Evolutionary conservation across 2,329 filamentous ascomycete genomes (phyloP).

Genomic region (Chrysosporium keratinophilum): DNA sequence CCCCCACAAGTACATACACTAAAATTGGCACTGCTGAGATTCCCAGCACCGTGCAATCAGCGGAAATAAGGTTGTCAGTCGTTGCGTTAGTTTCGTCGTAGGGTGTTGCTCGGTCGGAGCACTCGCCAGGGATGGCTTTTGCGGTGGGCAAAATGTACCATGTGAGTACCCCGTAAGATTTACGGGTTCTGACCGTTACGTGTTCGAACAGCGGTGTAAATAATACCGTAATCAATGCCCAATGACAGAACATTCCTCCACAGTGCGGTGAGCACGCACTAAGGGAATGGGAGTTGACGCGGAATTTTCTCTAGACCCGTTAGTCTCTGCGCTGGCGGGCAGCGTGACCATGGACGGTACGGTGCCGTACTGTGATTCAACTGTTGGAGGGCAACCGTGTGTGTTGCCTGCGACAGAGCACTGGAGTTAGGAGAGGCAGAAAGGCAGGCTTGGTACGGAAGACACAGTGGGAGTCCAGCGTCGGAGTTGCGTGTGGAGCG

Average conservation of each 20-base stretch:
- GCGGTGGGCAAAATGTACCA: background rate
- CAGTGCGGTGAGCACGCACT: background rate
- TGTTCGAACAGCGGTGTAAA: slow-evolving; percentile 2
- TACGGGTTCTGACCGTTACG: slow-evolving; percentile 3
- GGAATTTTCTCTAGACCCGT: background rate
- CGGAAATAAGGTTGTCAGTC: slow-evolving; percentile 1
- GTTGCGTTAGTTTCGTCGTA: background rate
- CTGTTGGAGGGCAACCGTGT: too few relatives aligned
- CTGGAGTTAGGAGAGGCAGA: background rate
- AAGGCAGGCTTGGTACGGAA: too few relatives aligned
- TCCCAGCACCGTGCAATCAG: background rate
- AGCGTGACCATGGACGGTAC: background rate
- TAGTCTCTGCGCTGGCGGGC: background rate
- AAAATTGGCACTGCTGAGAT: background rate
- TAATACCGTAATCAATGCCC: background rate
- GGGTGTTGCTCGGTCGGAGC: background rate
- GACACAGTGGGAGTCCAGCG: too few relatives aligned
- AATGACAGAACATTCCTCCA: background rate
- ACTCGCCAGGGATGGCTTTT: background rate
- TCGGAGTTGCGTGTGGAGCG: too few relatives aligned
- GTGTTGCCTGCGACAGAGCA: background rate
- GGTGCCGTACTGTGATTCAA: too few relatives aligned
- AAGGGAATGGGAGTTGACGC: background rate
- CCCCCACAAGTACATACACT: background rate
- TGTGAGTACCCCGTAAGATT: slow-evolving; percentile 4